Percentiles rank a stretch among this genome's conserved stretches.
Conservation (phyloP, 371 early-diverging fungal species). For the Smittium mucronatum region DNA sequence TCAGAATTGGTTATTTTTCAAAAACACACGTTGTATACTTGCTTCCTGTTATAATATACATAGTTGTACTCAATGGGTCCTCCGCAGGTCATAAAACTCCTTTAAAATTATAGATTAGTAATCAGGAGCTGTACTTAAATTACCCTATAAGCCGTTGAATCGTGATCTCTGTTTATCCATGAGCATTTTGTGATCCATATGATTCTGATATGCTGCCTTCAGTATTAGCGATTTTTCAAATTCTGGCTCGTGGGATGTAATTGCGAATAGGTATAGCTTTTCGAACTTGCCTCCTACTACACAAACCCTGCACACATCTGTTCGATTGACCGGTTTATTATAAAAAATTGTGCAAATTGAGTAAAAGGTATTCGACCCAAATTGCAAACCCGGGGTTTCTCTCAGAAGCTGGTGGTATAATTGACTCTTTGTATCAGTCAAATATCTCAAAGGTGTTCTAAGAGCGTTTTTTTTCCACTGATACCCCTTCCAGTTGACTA, state of each 20-base stretch:
- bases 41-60: not conserved
- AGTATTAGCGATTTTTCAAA: not conserved
- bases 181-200: not conserved
- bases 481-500: not conserved
- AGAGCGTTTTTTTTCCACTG: not conserved
- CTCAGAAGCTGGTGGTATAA: not conserved
- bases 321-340: not conserved
- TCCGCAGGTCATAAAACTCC: not conserved
- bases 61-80: not conserved
- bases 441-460: not conserved
- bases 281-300: not conserved
- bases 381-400: not conserved
- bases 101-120: not conserved
- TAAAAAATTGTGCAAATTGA: not conserved
- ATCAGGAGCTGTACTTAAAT: not conserved
- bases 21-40: not conserved
- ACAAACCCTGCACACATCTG: not conserved
- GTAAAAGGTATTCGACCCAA: not conserved
- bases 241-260: not conserved
- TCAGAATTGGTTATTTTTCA: not conserved
- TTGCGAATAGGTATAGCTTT: not conserved
- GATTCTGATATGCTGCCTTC: not conserved
- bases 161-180: not conserved
- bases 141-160: not conserved
- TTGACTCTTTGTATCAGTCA: not conserved